Evolutionary conservation across 2,329 filamentous ascomycete species (phyloP).

Genomic region (Botrytis deweyae): DNA sequence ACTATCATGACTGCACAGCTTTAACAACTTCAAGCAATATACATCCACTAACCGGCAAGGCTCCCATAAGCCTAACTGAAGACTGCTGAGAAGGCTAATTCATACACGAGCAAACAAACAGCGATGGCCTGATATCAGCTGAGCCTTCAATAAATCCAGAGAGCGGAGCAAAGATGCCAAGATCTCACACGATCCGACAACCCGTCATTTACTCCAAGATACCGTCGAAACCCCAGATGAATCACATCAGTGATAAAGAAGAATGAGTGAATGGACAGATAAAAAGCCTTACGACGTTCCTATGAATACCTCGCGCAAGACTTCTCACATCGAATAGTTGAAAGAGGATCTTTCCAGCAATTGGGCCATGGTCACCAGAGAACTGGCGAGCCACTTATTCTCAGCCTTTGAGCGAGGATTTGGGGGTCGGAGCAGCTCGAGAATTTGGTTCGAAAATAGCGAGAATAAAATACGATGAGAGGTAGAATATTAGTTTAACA

Average conservation of each 20-base stretch:
- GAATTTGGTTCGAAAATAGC: not conserved
- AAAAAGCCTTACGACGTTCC: accelerated
- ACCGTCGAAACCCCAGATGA: not conserved
- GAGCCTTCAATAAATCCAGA: not conserved
- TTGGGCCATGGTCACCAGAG: not conserved
- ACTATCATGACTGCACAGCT: not conserved
- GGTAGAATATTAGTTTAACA: not conserved
- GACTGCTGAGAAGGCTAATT: not conserved
- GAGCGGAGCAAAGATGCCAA: not conserved
- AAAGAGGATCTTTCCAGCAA: not conserved
- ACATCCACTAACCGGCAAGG: not conserved
- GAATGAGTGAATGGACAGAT: not conserved
- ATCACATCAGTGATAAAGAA: not conserved
- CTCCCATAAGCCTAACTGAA: not conserved
- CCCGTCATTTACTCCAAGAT: not conserved
- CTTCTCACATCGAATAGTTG: no score
- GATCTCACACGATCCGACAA: not conserved
- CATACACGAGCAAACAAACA: not conserved
- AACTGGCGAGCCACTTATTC: not conserved
- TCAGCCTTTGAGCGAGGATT: not conserved
- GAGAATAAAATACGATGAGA: not conserved
- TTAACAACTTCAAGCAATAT: not conserved
- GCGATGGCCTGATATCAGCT: not conserved
- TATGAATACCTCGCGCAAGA: no score
- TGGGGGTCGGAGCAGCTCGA: accelerated